Percentiles rank a stretch among this genome's conserved stretches.
Conservation (phyloP, 2,329 filamentous ascomycete species). For the Colletotrichum tabaci region DNA sequence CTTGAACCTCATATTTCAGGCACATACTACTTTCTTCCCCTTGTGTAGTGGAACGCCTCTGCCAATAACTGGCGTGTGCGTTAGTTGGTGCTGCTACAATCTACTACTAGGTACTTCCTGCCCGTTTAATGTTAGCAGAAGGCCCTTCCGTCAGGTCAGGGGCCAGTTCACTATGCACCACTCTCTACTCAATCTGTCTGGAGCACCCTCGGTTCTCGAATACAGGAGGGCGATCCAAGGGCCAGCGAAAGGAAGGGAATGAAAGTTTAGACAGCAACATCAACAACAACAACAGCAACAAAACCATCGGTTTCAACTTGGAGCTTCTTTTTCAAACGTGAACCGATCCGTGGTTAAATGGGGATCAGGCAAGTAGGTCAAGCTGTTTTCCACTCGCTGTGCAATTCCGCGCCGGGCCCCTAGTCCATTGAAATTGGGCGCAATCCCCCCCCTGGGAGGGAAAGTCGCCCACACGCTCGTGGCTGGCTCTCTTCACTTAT, state of each 20-base stretch:
- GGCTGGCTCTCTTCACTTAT: constrained; percentile 3
- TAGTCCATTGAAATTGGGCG: constrained; percentile 39
- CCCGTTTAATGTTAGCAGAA: constrained; percentile 20
- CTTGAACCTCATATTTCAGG: constrained; percentile 20
- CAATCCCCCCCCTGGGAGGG: constrained; percentile 13
- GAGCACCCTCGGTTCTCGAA: background rate
- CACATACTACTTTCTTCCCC: constrained; percentile 14
- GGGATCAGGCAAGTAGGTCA: background rate
- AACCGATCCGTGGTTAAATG: background rate
- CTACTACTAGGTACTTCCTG: background rate
- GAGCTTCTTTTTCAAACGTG: background rate
- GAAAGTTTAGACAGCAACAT: background rate
- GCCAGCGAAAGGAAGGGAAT: background rate
- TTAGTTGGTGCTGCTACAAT: background rate
- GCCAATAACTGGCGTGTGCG: constrained; percentile 35
- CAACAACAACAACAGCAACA: background rate
- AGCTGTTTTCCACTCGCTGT: constrained; percentile 21
- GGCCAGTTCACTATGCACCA: constrained; percentile 4
- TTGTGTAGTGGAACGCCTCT: constrained; percentile 28
- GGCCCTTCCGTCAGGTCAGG: background rate
- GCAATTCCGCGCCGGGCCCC: constrained; percentile 32
- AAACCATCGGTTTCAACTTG: background rate
- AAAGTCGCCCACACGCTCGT: constrained; percentile 22
- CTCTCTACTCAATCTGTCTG: constrained; percentile 6
- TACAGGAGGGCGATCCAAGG: background rate